Base-by-base conservation (phyloP, 1,284 basidiomycete species). In the Cystobasidium slooffiae region DNA sequence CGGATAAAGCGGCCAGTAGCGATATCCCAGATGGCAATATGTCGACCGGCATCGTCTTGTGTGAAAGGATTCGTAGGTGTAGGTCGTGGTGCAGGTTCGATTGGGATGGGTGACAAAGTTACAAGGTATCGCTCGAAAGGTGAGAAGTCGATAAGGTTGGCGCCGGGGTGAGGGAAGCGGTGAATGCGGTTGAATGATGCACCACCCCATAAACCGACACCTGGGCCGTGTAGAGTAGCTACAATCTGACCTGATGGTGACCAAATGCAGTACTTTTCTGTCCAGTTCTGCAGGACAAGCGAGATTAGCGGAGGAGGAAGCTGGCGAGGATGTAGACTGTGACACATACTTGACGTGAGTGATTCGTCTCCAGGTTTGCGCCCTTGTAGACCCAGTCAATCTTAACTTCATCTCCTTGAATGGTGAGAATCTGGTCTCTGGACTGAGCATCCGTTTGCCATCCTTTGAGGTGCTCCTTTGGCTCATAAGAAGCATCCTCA, bases 11-110 rank as follows among this genome's bases (percentile, higher is more conserved):
- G 88, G 44, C 93, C 93, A 18, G 95, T 91, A 83, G 94, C 93
- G 84, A 97, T 89, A 80, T 99, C 95, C 97, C 97, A 99, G 37
- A 99, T 89, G 73, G 96, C 97, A 77, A 98, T 89, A 80, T 95
- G 92, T 84, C 97, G 95, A 51, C 96, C 97, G 84, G 97, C 94
- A 82, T 99, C 97, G 78, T 94, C 93, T 10, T 91, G 88, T 59
- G 93, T 92, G 84, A 96, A 93, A 80, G 89, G 92, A 47, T 76
- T 82, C 80, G 72, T 82, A 76, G 74, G 82, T 78, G 84, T 92
- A 89, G 75, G 83, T 81, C 22, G 84, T 81, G 55, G 83, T 80
- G 58, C 81, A 78, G 73, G 88, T 75, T 90, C 87, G 80, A 99
- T 96, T 22, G 95, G 90, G 79, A 97, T 93, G 79, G 94, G 91